Evolutionary conservation across 176 grass and related monocot genomes (phyloP).

Genomic region (Bonia amplexicaulis): DNA sequence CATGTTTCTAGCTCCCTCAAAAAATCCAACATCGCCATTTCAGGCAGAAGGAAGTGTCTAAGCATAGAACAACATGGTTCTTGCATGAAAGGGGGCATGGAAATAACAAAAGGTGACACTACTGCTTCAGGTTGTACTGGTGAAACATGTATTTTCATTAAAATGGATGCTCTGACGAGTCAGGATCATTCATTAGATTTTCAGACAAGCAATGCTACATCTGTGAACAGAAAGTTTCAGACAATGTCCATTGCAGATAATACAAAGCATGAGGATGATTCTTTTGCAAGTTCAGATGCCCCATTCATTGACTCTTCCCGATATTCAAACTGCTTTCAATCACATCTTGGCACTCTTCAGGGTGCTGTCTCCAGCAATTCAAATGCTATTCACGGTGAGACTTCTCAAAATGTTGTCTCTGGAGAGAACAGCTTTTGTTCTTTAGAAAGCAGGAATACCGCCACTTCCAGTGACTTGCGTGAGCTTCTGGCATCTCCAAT

Average conservation of each 20-base stretch:
- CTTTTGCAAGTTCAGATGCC: neutral
- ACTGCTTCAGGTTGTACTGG: neutral
- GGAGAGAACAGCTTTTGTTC: neutral
- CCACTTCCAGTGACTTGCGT: neutral
- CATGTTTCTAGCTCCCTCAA: neutral
- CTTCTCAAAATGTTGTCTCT: neutral
- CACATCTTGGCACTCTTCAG: neutral
- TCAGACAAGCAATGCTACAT: conserved; percentile 28
- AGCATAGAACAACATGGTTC: conserved; percentile 1
- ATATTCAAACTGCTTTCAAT: conserved; percentile 2
- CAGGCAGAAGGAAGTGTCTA: neutral
- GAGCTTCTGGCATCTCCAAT: neutral
- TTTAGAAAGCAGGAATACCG: neutral
- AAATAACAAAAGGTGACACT: neutral
- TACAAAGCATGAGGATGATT: conserved; percentile 17
- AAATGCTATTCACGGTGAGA: conserved; percentile 1
- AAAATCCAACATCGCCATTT: neutral
- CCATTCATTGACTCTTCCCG: neutral
- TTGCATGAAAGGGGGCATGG: neutral
- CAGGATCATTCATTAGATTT: neutral
- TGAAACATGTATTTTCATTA: neutral
- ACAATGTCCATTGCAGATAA: conserved; percentile 38
- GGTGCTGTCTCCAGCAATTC: neutral
- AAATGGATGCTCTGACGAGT: neutral
- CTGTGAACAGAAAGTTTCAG: conserved; percentile 37